These are phyloP conservation scores for Ascochyta pisi DNA, from an alignment of 2,329 filamentous ascomycete genomes.

Conservation along the genomic window DNA sequence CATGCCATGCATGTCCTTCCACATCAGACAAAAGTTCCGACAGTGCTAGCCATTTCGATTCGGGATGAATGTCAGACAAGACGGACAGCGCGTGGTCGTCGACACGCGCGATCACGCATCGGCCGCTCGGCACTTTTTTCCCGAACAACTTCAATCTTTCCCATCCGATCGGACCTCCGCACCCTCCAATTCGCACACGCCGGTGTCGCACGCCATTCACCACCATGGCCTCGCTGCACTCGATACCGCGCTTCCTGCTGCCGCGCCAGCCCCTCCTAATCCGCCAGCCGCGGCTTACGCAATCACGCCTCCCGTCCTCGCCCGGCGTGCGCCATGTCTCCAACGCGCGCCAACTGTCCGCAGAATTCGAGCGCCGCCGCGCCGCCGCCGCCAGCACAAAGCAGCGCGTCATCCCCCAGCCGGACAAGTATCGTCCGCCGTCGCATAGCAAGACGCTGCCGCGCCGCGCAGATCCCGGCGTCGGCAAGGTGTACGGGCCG, in stretches of 20 bases:
- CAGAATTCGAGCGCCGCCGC: slow-evolving; percentile 37
- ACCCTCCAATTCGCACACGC: slow-evolving; percentile 19
- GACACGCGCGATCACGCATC: not conserved
- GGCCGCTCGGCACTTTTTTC: slow-evolving; percentile 7
- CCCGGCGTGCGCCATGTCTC: slow-evolving; percentile 43
- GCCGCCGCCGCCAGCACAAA: slow-evolving; percentile 43
- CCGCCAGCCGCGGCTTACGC: slow-evolving; percentile 26
- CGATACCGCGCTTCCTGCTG: slow-evolving; percentile 47
- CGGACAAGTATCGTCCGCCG: slow-evolving; percentile 87
- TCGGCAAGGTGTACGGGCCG: slow-evolving; percentile 76
- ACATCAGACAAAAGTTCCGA: too few species aligned
- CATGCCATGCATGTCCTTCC: too few species aligned
- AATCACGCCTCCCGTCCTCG: slow-evolving; percentile 17
- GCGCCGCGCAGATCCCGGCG: slow-evolving; percentile 57
- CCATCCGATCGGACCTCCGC: slow-evolving; percentile 27
- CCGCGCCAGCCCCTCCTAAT: slow-evolving; percentile 36
- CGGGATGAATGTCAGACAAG: too few species aligned
- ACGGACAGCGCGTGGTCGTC: not conserved
- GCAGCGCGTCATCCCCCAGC: slow-evolving; percentile 74
- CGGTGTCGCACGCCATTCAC: slow-evolving; percentile 7
- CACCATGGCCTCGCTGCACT: slow-evolving; percentile 42
- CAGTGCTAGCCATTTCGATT: too few species aligned
- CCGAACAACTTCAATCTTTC: slow-evolving; percentile 23
- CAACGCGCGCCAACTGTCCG: slow-evolving; percentile 34
- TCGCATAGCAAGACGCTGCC: slow-evolving; percentile 78